Base-by-base conservation (phyloP, 2,329 filamentous ascomycete species). In the Hysterium pulicare region DNA sequence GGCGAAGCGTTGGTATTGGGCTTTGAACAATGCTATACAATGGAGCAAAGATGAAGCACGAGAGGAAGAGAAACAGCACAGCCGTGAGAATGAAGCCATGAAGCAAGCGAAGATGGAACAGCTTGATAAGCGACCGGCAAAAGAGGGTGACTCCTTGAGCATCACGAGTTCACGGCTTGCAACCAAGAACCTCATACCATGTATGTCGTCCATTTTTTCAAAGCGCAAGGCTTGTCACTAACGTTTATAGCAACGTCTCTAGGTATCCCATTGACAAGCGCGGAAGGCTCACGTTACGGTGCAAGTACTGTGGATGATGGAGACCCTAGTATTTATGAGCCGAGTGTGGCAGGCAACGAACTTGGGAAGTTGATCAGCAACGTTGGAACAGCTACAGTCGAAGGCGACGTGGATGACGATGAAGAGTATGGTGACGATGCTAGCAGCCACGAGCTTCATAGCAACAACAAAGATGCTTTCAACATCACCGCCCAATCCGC, bases 1-100 rank as follows among this genome's bases (percentile, higher is more conserved):
- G 67, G 91, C 93, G 5, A 98, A 98, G 70, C 82, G 93, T 42
- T 98, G 93, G 93, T 98, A 94, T 68, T 98, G 93, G 93, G 88
- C 93, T 0, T 74, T 98, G 49, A 98, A 98, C 71, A 98, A 98
- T 64, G 91, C 93, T 5, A 98, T 98, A 38, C 93, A 97, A 64
- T 97, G 89, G 86, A 85, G 89, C 49, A 98, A 98, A 67, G 93
- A 98, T 59, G 93, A 97, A 69, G 90, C 89, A 6, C 90, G 86
- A 54, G 89, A 95, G 64, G 91, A 96, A 57, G 85, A 91, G 60
- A 83, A 77, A 52, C 83, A 90, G 47, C 83, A 83, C 24, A 82
- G 82, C 6, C 83, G 82, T 43, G 86, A 84, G 55, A 85, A 84
- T 5, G 88, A 93, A 65, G 76, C 84, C 26, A 69, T 95, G 39